Percentiles rank a stretch among this genome's conserved stretches.
Evolutionary conservation across 352 stramenopile species (phyloP).

Genomic region (Pythium scleroteichum): DNA sequence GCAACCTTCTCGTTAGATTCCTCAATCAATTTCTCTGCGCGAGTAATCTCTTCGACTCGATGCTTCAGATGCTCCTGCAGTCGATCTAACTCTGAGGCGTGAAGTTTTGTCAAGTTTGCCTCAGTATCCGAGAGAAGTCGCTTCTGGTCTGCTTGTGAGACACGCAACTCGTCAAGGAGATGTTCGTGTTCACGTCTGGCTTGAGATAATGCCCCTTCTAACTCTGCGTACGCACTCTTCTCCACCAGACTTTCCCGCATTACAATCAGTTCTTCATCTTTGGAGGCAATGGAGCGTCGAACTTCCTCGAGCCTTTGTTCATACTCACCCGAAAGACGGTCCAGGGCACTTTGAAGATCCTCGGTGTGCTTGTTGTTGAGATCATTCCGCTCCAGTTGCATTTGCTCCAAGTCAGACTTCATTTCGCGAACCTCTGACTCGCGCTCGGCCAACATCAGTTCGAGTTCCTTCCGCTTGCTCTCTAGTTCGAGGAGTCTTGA

Average conservation of each 20-base stretch:
- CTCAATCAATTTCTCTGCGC: constrained; percentile 38
- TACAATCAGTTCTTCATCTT: constrained; percentile 47
- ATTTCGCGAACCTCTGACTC: constrained; percentile 57
- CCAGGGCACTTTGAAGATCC: constrained; percentile 41
- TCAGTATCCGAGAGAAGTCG: constrained; percentile 36
- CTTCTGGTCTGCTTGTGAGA: constrained; percentile 40
- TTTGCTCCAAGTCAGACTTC: constrained; percentile 50
- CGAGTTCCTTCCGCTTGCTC: constrained; percentile 44
- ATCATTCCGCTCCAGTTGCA: constrained; percentile 25
- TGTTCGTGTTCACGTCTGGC: constrained; percentile 55
- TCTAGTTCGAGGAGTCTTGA: constrained; percentile 16
- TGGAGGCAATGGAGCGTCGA: constrained; percentile 40
- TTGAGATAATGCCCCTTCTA: constrained; percentile 41
- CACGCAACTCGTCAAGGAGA: constrained; percentile 46
- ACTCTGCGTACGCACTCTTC: constrained; percentile 44
- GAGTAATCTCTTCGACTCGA: constrained; percentile 44
- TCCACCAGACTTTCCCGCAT: constrained; percentile 49
- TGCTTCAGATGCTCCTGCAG: constrained; percentile 46
- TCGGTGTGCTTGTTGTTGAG: constrained; percentile 34
- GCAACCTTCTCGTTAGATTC: constrained; percentile 36
- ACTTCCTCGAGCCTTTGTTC: constrained; percentile 46
- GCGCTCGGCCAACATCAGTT: constrained; percentile 51
- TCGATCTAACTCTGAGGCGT: constrained; percentile 40
- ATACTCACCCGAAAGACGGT: constrained; percentile 51
- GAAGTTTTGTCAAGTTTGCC: constrained; percentile 30